These are phyloP conservation scores for Kwoniella bestiolae DNA, from an alignment of 768 basidiomycete species.

Conservation along the genomic window DNA sequence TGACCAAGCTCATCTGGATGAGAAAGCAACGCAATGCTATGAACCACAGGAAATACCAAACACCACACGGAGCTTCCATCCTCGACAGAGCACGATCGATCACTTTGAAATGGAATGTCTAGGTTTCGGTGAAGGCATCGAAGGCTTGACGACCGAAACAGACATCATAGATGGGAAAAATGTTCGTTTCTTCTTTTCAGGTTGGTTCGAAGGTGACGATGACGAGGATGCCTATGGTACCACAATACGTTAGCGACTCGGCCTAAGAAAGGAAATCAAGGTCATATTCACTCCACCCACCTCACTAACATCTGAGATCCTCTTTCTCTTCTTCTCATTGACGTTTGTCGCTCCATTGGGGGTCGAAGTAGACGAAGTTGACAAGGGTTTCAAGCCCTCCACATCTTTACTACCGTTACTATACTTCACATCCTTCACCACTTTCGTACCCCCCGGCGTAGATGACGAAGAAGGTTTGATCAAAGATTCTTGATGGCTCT, in stretches of 20 bases:
- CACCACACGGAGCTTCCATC: too few relatives aligned
- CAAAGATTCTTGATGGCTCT: background rate
- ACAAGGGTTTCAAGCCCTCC: background rate
- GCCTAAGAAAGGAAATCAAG: background rate
- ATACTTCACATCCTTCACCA: too few relatives aligned
- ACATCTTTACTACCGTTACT: too few relatives aligned
- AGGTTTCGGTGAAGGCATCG: constrained; percentile 9
- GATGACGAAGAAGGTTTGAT: too few relatives aligned
- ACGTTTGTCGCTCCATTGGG: background rate
- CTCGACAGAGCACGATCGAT: background rate
- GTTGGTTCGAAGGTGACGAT: constrained; percentile 2
- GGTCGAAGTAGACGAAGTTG: background rate
- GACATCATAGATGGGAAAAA: constrained; percentile 22
- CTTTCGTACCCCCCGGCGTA: too few relatives aligned
- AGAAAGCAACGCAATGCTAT: background rate
- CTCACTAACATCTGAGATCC: constrained; percentile 16
- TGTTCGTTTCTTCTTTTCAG: constrained; percentile 27
- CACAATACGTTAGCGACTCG: background rate
- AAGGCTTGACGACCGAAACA: background rate
- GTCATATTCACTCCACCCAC: constrained; percentile 23
- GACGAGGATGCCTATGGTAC: constrained; percentile 6
- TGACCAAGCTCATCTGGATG: too few relatives aligned
- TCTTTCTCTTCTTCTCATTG: constrained; percentile 18
- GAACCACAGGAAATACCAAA: background rate
- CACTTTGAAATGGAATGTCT: constrained; percentile 20